Evolutionary conservation across 2,329 filamentous ascomycete genomes (phyloP), one percentile per base, ranked within the genome.

Genomic region (Diplodia corticola): DNA sequence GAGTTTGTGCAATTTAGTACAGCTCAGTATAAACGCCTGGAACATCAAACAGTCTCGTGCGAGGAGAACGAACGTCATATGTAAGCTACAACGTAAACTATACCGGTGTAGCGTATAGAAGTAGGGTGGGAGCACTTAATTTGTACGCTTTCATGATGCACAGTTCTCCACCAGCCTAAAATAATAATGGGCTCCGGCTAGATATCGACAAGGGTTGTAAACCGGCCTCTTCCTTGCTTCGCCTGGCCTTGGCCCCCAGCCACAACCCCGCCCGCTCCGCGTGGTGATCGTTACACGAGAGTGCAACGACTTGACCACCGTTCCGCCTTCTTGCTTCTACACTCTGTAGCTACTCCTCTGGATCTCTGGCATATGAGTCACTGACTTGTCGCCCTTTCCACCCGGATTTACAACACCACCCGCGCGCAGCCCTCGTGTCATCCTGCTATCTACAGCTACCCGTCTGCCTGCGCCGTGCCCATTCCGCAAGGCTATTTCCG

Each of bases 181-280:
- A 12, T 12, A 15, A 12, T 12, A 22, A 28, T 50, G 13, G 24
- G 48, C 48, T 50, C 15, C 13, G 3, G 51, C 24, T 22, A n/a
- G n/a, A n/a, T n/a, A 17, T 40, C 22, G 54, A 24, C 55, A 60
- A 48, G 55, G 37, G 30, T 59, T 5, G n/a, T 30, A n/a, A n/a
- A 48, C 57, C 57, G 48, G 57, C 57, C 57, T 49, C 40, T 61
- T 61, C 57, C 57, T 30, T 61, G 57, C 57, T 61, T 48, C 26
- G 35, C 13, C 30, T 28, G 15, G 51, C 13, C 26, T 49, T 49
- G 44, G 40, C 40, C 57, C 57, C 57, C 57, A 61, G 57, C 44
- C 57, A 49, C 57, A 28, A 61, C 57, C 57, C 57, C 57, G 57
- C 57, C 26, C 26, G 10, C 44, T 24, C 40, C 17, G 37, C 54